These are phyloP conservation scores for Mycosphaerella arachidis DNA, from an alignment of 2,329 filamentous ascomycete genomes.

Conservation along the genomic window DNA sequence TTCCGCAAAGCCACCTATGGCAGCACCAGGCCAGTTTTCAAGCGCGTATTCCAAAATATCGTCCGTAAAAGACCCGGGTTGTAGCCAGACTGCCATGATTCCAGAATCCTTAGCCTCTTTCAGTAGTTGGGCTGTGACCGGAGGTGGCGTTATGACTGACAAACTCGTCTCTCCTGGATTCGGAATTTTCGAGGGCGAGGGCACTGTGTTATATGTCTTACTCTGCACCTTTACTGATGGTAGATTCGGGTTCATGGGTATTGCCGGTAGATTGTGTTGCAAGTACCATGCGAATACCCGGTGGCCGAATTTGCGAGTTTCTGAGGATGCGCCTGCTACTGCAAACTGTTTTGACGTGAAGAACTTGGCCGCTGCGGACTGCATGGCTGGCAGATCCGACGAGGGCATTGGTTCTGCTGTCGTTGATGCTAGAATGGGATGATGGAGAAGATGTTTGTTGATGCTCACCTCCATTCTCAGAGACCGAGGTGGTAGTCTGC, in stretches of 20 bases:
- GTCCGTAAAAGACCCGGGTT: slow-evolving; percentile 83
- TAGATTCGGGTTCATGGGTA: slow-evolving; percentile 74
- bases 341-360: slow-evolving; percentile 78
- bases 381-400: slow-evolving; percentile 44
- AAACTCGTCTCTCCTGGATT: slow-evolving; percentile 67
- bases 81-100: slow-evolving; percentile 75
- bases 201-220: slow-evolving; percentile 58
- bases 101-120: slow-evolving; percentile 71
- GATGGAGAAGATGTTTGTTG: too few relatives aligned
- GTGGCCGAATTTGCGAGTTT: slow-evolving; percentile 81
- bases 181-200: slow-evolving; percentile 61
- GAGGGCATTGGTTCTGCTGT: neutral
- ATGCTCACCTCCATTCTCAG: too few relatives aligned
- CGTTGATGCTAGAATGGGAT: too few relatives aligned
- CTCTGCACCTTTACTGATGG: slow-evolving; percentile 59
- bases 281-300: slow-evolving; percentile 92
- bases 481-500: too few relatives aligned
- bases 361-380: slow-evolving; percentile 70
- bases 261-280: slow-evolving; percentile 67
- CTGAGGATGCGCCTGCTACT: slow-evolving; percentile 84
- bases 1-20: slow-evolving; percentile 63
- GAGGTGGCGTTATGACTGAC: slow-evolving; percentile 82
- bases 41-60: slow-evolving; percentile 67
- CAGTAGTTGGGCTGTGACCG: slow-evolving; percentile 68
- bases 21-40: slow-evolving; percentile 61